A percentile compares a stretch with the other conserved stretches of the same genome.
Conservation (phyloP, 176 grass and related monocot species). For the Hordeum vulgare region DNA sequence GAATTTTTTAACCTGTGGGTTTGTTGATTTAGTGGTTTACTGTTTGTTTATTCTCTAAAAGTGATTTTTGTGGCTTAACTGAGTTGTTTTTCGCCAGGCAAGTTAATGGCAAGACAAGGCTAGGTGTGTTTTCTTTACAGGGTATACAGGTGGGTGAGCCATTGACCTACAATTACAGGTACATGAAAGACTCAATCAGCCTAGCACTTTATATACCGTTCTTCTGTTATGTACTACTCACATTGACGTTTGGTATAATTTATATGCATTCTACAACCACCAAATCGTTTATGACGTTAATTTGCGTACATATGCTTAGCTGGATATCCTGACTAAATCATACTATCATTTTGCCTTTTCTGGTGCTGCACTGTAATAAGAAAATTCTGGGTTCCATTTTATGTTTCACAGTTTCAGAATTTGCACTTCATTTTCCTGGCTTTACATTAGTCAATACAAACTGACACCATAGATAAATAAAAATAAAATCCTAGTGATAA, state of each 20-base stretch:
- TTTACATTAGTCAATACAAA: background rate
- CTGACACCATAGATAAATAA: background rate
- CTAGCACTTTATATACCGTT: background rate
- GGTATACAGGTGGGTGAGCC: slow-evolving; percentile 47
- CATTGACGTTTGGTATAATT: background rate
- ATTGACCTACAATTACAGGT: slow-evolving; percentile 85
- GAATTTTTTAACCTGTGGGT: background rate
- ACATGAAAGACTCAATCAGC: slow-evolving; percentile 16
- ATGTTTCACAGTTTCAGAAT: background rate
- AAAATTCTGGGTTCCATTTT: background rate
- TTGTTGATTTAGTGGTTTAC: background rate
- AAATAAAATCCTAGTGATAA: background rate
- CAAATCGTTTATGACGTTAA: background rate
- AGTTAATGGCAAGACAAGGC: slow-evolving; percentile 57
- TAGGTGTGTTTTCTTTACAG: slow-evolving; percentile 64
- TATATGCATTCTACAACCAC: background rate
- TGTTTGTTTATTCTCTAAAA: background rate
- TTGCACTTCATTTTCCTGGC: background rate
- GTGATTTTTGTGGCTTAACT: background rate
- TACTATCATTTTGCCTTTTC: background rate
- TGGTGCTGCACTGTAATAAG: background rate
- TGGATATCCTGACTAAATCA: background rate
- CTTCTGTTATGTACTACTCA: background rate
- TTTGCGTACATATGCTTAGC: background rate
- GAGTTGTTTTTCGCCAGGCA: slow-evolving; percentile 30